These are phyloP conservation scores for Quercus dentata DNA, from an alignment of 306 rosid species.

Conservation along the genomic window DNA sequence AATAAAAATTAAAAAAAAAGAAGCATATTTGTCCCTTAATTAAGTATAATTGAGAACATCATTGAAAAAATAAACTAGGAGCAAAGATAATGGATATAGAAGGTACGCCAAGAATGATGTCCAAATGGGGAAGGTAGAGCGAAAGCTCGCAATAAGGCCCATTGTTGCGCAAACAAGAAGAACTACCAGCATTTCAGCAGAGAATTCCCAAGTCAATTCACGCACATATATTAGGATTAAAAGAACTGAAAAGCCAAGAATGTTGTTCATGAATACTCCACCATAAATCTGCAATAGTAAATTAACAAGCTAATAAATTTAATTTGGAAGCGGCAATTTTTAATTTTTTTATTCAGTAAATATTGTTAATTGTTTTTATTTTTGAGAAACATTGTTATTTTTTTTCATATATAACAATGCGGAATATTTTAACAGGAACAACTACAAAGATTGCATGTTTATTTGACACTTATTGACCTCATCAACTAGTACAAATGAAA, in stretches of 20 bases:
- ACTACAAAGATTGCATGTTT: too few relatives aligned
- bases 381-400: too few relatives aligned
- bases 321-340: neutral
- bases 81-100: constrained; percentile 42
- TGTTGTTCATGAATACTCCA: constrained; percentile 68
- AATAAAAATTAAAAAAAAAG: too few relatives aligned
- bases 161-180: constrained; percentile 42
- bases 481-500: too few relatives aligned
- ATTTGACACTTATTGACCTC: too few relatives aligned
- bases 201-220: constrained; percentile 56
- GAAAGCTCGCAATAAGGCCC: constrained; percentile 42
- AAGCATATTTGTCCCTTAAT: neutral
- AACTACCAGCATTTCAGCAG: constrained; percentile 58
- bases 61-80: constrained; percentile 44
- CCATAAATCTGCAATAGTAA: constrained; percentile 59
- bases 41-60: constrained; percentile 31
- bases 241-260: constrained; percentile 54
- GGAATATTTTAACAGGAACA: too few relatives aligned
- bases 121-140: constrained; percentile 49
- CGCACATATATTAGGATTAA: constrained; percentile 45
- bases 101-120: constrained; percentile 44
- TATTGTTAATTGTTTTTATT: too few relatives aligned
- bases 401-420: too few relatives aligned
- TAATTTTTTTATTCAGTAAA: too few relatives aligned
- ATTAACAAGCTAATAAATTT: neutral